Evolutionary conservation across 108 stramenopile genomes (phyloP), one percentile per base, ranked within the genome.

Genomic region (Mediolabrus comicus): DNA sequence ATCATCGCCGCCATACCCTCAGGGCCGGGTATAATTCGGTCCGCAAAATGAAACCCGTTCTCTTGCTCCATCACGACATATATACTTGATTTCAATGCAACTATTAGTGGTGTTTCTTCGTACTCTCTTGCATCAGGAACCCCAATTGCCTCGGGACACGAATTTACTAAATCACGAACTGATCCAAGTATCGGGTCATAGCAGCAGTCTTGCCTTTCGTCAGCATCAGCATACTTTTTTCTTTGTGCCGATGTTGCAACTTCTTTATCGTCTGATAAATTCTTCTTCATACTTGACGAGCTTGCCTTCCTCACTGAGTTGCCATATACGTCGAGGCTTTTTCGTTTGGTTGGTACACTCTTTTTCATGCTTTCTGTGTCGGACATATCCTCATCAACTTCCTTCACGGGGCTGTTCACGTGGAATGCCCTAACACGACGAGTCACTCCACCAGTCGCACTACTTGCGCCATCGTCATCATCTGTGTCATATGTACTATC

Each of bases 31-130:
- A 30, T 22, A 10, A 69, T 32, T 12, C 58, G 38, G 19, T 58
- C 68, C 1, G 32, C 57, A 13, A 69, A 36, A 27, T 54, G 71
- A 28, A 72, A 72, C 19, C 54, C 28, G 29, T 53, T 53, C 24
- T 72, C 71, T 13, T 61, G 71, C 36, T 72, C 71, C 71, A 64
- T 64, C 36, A 72, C 31, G 29, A 70, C 74, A 64, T 91, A 91
- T 5, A 87, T 59, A 59, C 83, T 85, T 14, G 90, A 84, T 65
- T 91, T 91, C 26, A 91, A 65, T 1, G 85, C 87, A 43, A 88
- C 81, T 13, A 91, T 86, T 19, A 87, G 67, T 22, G 90, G 90
- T 24, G 90, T 86, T 59, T 91, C 90, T 67, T 88, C 87, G 38
- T 88, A 91, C 38, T 91, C 90, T 38, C 87, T 83, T 30, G 78